These are phyloP conservation scores for Yamadazyma sp. DNA, from an alignment of 1,139 yeast genomes.

Conservation along the genomic window DNA sequence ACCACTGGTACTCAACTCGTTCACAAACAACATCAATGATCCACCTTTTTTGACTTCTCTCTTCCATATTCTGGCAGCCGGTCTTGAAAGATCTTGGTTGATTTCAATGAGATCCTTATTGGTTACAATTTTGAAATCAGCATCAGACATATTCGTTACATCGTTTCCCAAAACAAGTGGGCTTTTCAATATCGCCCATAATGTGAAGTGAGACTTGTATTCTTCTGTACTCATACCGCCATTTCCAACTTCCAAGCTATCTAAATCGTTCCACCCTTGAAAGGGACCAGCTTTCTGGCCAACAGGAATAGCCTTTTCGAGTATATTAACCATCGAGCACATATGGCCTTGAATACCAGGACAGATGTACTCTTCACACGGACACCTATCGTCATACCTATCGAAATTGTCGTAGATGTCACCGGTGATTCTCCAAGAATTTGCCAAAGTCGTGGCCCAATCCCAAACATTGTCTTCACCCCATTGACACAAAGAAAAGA, in stretches of 20 bases:
- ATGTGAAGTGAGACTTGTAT: constrained; percentile 22
- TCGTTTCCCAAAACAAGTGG: constrained; percentile 27
- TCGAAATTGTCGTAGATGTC: constrained; percentile 21
- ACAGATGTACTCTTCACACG: constrained; percentile 23
- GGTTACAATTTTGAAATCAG: constrained; percentile 18
- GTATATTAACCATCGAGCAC: constrained; percentile 24
- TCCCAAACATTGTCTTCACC: constrained; percentile 21
- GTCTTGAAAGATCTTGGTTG: constrained; percentile 21
- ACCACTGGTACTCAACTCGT: constrained; percentile 18
- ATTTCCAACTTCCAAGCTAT: constrained; percentile 27
- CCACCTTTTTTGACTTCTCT: constrained; percentile 10
- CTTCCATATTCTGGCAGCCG: constrained; percentile 19
- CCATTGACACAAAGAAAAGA: constrained; percentile 28
- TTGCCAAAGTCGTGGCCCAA: constrained; percentile 25
- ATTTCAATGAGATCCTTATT: constrained; percentile 22
- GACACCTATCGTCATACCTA: constrained; percentile 23
- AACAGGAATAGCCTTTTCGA: constrained; percentile 22
- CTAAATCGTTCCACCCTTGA: constrained; percentile 28
- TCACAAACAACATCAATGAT: constrained; percentile 15
- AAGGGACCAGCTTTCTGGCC: constrained; percentile 19
- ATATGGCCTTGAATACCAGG: constrained; percentile 18
- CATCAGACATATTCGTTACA: constrained; percentile 17
- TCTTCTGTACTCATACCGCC: constrained; percentile 25
- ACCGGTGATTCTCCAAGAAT: constrained; percentile 27
- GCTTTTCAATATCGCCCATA: constrained; percentile 26